Evolutionary conservation across 2,329 filamentous ascomycete genomes (phyloP).

Genomic region (Rutstroemia sp.): DNA sequence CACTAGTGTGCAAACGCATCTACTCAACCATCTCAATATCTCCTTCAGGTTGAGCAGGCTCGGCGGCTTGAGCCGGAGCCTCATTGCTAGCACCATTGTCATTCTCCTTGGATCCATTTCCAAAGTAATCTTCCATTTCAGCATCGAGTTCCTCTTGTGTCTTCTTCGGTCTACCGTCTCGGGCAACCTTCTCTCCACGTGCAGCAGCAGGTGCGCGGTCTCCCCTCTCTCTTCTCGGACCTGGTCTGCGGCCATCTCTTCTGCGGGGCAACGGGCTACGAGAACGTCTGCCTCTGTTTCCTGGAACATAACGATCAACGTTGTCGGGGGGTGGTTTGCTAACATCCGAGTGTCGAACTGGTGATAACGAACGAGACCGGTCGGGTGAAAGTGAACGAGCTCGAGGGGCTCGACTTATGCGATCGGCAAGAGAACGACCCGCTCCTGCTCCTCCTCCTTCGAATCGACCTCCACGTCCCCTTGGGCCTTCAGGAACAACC

Average conservation of each 20-base stretch:
- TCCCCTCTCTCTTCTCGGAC: constrained; percentile 30
- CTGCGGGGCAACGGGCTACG: constrained; percentile 53
- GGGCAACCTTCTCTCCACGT: constrained; percentile 35
- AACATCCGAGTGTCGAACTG: constrained; percentile 33
- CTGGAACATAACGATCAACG: constrained; percentile 31
- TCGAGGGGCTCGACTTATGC: constrained; percentile 43
- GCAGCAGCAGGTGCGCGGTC: constrained; percentile 37
- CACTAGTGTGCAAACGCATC: not conserved
- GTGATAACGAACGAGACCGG: constrained; percentile 57
- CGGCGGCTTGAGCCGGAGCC: constrained; percentile 21
- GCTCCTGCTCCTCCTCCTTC: constrained; percentile 52
- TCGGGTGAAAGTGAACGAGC: constrained; percentile 34
- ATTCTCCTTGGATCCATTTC: constrained; percentile 31
- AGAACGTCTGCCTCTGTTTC: constrained; percentile 36
- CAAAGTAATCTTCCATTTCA: constrained; percentile 96
- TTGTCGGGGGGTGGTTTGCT: constrained; percentile 28
- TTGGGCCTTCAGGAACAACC: constrained; percentile 48
- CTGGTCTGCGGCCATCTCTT: constrained; percentile 44
- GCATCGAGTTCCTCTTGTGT: constrained; percentile 88
- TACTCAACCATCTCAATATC: constrained; percentile 61
- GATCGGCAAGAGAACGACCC: constrained; percentile 51
- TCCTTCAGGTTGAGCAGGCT: constrained; percentile 34
- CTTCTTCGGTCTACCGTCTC: constrained; percentile 59
- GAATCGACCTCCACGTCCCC: constrained; percentile 37
- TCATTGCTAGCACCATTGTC: constrained; percentile 26